Percentiles rank a stretch among this genome's conserved stretches.
Conservation (phyloP, 306 rosid genomes). For the Cyclanthera cordifolia region DNA sequence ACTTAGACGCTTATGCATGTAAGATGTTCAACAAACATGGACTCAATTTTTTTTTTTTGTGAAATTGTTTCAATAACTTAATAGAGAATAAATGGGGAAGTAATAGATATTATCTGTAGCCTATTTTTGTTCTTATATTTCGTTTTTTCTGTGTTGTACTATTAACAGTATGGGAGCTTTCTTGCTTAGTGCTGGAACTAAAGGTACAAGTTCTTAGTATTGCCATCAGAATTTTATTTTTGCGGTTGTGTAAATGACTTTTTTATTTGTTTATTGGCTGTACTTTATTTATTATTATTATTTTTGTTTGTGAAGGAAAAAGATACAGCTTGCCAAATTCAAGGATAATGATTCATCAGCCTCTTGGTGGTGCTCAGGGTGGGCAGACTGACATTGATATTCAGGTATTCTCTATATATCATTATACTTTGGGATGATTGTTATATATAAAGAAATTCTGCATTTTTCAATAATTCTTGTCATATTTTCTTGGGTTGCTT, state of each 20-base stretch:
- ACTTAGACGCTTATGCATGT: too few relatives aligned
- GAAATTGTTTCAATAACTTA: too few relatives aligned
- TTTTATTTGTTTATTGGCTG: background rate
- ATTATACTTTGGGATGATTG: too few relatives aligned
- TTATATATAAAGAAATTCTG: background rate
- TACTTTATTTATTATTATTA: too few relatives aligned
- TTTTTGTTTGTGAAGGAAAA: slow-evolving; percentile 48
- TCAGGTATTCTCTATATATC: slow-evolving; percentile 42
- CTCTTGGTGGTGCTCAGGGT: slow-evolving; percentile 99
- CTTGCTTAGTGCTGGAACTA: slow-evolving; percentile 91
- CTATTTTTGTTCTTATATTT: too few relatives aligned
- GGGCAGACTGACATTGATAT: slow-evolving; percentile 77
- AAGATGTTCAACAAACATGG: too few relatives aligned
- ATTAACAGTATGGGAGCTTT: slow-evolving; percentile 95
- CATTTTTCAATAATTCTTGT: background rate
- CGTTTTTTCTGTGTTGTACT: slow-evolving; percentile 2
- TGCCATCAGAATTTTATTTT: background rate
- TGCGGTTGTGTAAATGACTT: background rate
- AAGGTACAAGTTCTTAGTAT: slow-evolving; percentile 37
- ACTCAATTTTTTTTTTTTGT: too few relatives aligned
- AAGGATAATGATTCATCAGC: slow-evolving; percentile 99
- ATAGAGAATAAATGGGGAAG: too few relatives aligned
- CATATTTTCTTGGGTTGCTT: too few relatives aligned
- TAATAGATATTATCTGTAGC: too few relatives aligned
- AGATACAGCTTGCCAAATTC: slow-evolving; percentile 92